These are phyloP conservation scores for Plasmopara halstedii DNA, from an alignment of 352 stramenopile species.

Conservation along the genomic window DNA sequence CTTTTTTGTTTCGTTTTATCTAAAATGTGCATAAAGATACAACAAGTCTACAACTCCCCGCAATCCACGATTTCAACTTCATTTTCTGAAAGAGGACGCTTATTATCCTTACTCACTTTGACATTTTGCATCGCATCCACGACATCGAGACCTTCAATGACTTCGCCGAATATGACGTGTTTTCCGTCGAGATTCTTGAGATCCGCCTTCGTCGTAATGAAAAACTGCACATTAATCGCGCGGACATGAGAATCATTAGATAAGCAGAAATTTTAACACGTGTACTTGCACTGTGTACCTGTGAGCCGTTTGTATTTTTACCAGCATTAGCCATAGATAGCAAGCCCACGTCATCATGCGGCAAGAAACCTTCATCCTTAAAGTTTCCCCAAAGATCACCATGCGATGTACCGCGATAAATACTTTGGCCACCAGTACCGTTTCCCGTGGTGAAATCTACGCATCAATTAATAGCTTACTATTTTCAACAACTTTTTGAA, in stretches of 20 bases:
- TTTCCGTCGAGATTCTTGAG: constrained; percentile 87
- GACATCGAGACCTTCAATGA: constrained; percentile 73
- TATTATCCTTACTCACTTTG: constrained; percentile 43
- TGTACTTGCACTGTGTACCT: no score
- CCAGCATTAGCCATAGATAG: constrained; percentile 81
- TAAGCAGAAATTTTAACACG: not conserved
- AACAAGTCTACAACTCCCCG: constrained; percentile 22
- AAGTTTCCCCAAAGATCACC: constrained; percentile 79
- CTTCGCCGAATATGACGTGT: constrained; percentile 95
- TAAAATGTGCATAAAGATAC: not conserved
- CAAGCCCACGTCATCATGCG: constrained; percentile 62
- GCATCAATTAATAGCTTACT: not conserved
- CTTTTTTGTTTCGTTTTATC: no score
- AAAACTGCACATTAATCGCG: constrained; percentile 55
- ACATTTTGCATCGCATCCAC: constrained; percentile 65
- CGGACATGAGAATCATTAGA: no score
- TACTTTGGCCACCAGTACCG: constrained; percentile 68
- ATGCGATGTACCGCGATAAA: constrained; percentile 59
- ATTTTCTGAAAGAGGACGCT: constrained; percentile 39
- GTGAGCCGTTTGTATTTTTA: constrained; percentile 62
- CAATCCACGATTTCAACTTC: constrained; percentile 63
- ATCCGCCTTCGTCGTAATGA: constrained; percentile 62
- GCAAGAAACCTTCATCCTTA: constrained; percentile 71
- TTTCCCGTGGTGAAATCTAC: constrained; percentile 60
- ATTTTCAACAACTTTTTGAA: not conserved